phyloP scores from a whole-genome alignment of 2,329 filamentous ascomycete species.

The Xylariaceae sp. region DNA sequence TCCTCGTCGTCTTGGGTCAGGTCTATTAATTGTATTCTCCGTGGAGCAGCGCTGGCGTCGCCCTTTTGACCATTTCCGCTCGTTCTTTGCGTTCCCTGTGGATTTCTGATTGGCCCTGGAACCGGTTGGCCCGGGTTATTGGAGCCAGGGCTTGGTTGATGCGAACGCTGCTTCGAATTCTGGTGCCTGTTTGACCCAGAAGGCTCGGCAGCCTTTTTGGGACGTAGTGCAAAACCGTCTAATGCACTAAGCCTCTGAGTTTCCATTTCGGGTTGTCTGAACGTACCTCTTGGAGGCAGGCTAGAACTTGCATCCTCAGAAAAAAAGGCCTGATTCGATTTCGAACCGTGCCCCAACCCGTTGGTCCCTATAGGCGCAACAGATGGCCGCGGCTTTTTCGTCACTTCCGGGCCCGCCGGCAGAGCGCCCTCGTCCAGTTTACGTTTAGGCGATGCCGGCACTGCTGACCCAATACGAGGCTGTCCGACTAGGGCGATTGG shows the following conservation, averaged over 20 bases:
- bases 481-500: no score
- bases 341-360: slow-evolving; percentile 5
- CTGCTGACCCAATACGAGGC: no score
- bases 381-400: slow-evolving; percentile 18
- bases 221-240: slow-evolving; percentile 25
- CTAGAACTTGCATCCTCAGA: slow-evolving; percentile 12
- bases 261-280: slow-evolving; percentile 12
- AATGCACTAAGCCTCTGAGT: slow-evolving; percentile 17
- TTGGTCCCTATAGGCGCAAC: slow-evolving; percentile 7
- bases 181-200: slow-evolving; percentile 10
- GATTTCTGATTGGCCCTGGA: no score
- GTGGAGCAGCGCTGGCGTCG: no score
- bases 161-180: slow-evolving; percentile 8
- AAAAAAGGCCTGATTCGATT: slow-evolving; percentile 9
- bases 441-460: slow-evolving; percentile 9
- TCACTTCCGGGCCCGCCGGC: slow-evolving; percentile 12
- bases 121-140: no score
- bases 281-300: slow-evolving; percentile 11
- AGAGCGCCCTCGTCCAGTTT: slow-evolving; percentile 6
- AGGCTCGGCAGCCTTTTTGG: slow-evolving; percentile 16
- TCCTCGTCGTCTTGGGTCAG: no score
- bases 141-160: no score
- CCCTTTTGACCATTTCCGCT: no score
- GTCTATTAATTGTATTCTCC: no score
- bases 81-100: no score